These are phyloP conservation scores for Exophiala bonariae DNA, from an alignment of 2,329 filamentous ascomycete species.

Conservation along the genomic window DNA sequence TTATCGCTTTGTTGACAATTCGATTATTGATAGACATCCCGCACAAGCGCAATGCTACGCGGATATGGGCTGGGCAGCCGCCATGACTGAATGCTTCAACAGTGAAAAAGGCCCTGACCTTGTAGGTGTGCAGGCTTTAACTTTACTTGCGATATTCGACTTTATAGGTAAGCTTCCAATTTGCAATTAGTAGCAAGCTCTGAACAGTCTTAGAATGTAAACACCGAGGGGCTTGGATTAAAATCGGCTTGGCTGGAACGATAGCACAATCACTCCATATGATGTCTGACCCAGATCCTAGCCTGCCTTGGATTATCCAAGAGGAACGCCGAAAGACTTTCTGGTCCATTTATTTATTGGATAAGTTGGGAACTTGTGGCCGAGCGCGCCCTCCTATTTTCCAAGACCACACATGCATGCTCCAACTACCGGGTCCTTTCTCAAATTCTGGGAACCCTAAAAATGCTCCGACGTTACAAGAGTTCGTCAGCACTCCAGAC, in stretches of 20 bases:
- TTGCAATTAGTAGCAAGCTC: not conserved
- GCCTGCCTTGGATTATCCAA: constrained; percentile 62
- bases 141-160: constrained; percentile 38
- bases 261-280: constrained; percentile 56
- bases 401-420: constrained; percentile 54
- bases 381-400: constrained; percentile 87
- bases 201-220: constrained; percentile 26
- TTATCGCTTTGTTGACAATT: too few relatives aligned
- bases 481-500: constrained; percentile 2
- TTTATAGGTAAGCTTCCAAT: constrained; percentile 35
- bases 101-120: constrained; percentile 32
- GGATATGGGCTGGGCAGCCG: constrained; percentile 34
- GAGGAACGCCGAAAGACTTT: constrained; percentile 87
- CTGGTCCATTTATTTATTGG: constrained; percentile 93
- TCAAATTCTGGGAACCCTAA: constrained; percentile 6
- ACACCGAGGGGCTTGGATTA: constrained; percentile 38
- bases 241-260: constrained; percentile 49
- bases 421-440: constrained; percentile 19
- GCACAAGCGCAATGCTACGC: constrained; percentile 30
- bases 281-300: constrained; percentile 29
- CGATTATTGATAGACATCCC: constrained; percentile 33
- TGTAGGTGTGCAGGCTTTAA: constrained; percentile 37
- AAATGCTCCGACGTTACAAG: constrained; percentile 11
- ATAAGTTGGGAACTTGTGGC: constrained; percentile 84
- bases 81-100: constrained; percentile 36